phyloP scores from a whole-genome alignment of 164 flowering plant species.

The Nymphaea thermarum region DNA sequence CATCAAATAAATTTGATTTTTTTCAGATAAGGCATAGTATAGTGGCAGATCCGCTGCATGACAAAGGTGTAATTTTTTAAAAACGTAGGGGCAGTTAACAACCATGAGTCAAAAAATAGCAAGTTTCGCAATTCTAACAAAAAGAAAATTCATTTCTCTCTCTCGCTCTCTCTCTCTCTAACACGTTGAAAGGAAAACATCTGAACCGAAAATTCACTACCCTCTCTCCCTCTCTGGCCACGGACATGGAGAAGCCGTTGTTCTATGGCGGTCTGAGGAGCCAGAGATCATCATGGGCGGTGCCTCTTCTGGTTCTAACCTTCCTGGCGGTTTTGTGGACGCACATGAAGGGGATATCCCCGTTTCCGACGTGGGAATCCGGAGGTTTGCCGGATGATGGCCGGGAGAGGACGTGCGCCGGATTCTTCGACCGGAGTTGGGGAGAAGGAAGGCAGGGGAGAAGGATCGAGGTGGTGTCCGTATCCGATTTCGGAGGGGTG shows the following conservation, averaged over 20 bases:
- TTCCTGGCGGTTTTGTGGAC: slow-evolving; percentile 21
- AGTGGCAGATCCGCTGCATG: too few relatives aligned
- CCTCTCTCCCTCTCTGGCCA: background rate
- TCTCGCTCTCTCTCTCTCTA: background rate
- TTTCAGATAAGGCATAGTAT: too few relatives aligned
- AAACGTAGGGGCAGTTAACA: too few relatives aligned
- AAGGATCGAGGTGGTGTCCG: slow-evolving; percentile 40
- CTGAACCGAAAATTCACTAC: too few relatives aligned
- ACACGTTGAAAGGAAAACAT: background rate
- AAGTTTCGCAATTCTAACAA: too few relatives aligned
- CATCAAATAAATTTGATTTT: too few relatives aligned
- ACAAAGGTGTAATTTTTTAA: too few relatives aligned
- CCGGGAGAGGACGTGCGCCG: slow-evolving; percentile 20
- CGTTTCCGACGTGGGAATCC: slow-evolving; percentile 13
- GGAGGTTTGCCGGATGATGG: background rate
- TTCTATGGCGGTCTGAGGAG: slow-evolving; percentile 1
- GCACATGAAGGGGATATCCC: slow-evolving; percentile 18
- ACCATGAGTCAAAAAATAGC: too few relatives aligned
- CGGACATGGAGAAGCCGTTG: background rate
- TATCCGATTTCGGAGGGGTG: slow-evolving; percentile 78
- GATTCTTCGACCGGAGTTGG: slow-evolving; percentile 22
- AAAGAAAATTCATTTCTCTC: too few relatives aligned
- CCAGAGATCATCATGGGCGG: slow-evolving; percentile 26
- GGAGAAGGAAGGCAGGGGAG: background rate
- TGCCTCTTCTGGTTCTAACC: slow-evolving; percentile 22